Conservation (phyloP, 2,329 filamentous ascomycete species). For the Simplicillium aogashimaense region DNA sequence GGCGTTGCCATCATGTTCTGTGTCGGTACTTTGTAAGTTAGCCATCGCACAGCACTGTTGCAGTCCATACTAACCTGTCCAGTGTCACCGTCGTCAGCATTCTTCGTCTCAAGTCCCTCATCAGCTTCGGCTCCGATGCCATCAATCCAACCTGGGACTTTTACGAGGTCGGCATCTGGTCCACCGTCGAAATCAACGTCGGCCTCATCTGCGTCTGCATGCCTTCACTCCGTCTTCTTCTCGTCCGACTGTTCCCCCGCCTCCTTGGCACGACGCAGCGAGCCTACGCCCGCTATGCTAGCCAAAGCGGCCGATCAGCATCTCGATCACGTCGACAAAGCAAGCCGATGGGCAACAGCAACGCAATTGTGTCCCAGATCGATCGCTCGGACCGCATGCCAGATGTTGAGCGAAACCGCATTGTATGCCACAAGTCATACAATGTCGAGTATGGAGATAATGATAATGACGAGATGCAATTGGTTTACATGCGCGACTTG, state of each 20-base stretch:
- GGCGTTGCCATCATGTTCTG: conserved; percentile 33
- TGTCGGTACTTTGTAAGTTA: conserved; percentile 26
- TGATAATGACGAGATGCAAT: neutral
- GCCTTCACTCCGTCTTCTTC: conserved; percentile 12
- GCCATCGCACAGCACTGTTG: neutral
- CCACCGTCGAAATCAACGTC: conserved; percentile 16
- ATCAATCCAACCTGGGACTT: conserved; percentile 14
- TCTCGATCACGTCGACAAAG: neutral
- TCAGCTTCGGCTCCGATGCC: conserved; percentile 10
- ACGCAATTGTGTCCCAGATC: neutral
- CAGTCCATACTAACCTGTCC: neutral
- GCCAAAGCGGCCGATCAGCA: neutral
- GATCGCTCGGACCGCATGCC: neutral
- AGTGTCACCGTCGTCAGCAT: conserved; percentile 18
- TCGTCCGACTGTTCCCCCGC: conserved; percentile 18
- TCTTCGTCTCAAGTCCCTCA: conserved; percentile 15
- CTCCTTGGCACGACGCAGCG: neutral
- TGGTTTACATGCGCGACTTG: neutral
- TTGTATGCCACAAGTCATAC: neutral
- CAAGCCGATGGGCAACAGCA: neutral
- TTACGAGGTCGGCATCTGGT: conserved; percentile 16
- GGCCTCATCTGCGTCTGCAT: conserved; percentile 18
- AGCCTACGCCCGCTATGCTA: neutral
- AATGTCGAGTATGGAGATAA: neutral
- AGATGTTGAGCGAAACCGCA: neutral